Evolutionary conservation across 257 asterid genomes (phyloP).

Genomic region (Ilex asprella): DNA sequence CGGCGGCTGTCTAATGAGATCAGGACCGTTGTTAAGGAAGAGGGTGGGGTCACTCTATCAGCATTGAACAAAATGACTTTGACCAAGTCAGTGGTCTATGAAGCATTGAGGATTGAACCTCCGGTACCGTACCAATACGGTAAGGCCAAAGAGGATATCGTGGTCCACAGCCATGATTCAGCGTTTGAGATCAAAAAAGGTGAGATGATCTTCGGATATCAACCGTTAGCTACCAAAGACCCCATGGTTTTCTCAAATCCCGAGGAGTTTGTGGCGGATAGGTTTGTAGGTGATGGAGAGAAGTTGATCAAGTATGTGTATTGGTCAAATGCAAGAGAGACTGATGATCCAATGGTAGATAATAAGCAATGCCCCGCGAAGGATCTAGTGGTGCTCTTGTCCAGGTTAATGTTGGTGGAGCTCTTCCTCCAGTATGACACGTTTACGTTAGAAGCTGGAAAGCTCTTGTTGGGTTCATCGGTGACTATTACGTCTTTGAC

Average conservation of each 20-base stretch:
- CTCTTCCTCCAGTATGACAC: conserved; percentile 60
- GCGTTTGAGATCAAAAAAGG: conserved; percentile 54
- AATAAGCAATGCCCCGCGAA: conserved; percentile 75
- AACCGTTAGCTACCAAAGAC: conserved; percentile 66
- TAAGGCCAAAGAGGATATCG: conserved; percentile 44
- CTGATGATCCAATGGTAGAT: conserved; percentile 33
- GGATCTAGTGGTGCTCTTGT: conserved; percentile 43
- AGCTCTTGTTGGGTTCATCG: conserved; percentile 27
- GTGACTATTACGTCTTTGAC: conserved; percentile 39
- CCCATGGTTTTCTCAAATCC: conserved; percentile 35
- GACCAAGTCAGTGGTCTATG: conserved; percentile 63
- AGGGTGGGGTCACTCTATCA: conserved; percentile 32
- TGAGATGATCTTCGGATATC: conserved; percentile 72
- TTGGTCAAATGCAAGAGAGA: conserved; percentile 78
- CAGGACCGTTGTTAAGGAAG: conserved; percentile 36
- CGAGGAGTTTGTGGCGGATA: conserved; percentile 41
- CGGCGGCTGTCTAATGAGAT: conserved; percentile 52
- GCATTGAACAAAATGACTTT: conserved; percentile 41
- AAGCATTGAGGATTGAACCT: conserved; percentile 57
- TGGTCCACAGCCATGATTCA: conserved; percentile 48
- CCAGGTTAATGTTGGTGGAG: conserved; percentile 60
- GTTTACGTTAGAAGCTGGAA: conserved; percentile 30
- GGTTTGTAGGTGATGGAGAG: conserved; percentile 60
- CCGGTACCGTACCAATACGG: conserved; percentile 76
- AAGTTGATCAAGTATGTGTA: conserved; percentile 42